These are phyloP conservation scores for Fagopyrum homotropicum DNA, from an alignment of 148 eudicot species.

Conservation along the genomic window DNA sequence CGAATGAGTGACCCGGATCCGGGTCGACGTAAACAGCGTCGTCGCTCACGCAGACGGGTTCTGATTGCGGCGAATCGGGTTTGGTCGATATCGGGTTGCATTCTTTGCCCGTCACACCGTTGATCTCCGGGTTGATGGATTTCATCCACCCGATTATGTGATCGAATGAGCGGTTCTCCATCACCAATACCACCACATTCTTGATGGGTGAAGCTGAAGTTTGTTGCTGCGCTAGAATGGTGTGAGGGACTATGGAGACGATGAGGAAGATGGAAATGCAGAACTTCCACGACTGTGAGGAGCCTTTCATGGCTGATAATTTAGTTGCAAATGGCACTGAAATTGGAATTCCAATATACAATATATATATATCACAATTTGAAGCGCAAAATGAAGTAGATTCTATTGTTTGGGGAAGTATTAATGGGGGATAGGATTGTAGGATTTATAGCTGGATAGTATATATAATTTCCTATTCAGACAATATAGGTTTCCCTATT, in stretches of 20 bases:
- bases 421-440: background rate
- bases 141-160: constrained; percentile 97
- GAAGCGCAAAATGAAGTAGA: background rate
- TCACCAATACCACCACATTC: constrained; percentile 65
- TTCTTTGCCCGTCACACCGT: constrained; percentile 76
- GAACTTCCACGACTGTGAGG: background rate
- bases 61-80: constrained; percentile 18
- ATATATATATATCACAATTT: no score
- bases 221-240: constrained; percentile 14
- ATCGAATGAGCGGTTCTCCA: constrained; percentile 92
- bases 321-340: background rate
- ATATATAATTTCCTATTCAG: background rate
- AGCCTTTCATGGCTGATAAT: background rate
- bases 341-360: no score
- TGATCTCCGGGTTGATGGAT: constrained; percentile 54
- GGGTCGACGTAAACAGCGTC: constrained; percentile 81
- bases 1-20: constrained; percentile 88
- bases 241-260: background rate
- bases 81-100: constrained; percentile 53
- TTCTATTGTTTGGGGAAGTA: background rate
- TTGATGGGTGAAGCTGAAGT: constrained; percentile 57
- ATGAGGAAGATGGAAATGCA: background rate
- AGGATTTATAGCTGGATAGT: no score
- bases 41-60: constrained; percentile 46
- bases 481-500: background rate